Evolutionary conservation across 139 green algal genomes (phyloP).

Genomic region (Chlamydomonas applanata): DNA sequence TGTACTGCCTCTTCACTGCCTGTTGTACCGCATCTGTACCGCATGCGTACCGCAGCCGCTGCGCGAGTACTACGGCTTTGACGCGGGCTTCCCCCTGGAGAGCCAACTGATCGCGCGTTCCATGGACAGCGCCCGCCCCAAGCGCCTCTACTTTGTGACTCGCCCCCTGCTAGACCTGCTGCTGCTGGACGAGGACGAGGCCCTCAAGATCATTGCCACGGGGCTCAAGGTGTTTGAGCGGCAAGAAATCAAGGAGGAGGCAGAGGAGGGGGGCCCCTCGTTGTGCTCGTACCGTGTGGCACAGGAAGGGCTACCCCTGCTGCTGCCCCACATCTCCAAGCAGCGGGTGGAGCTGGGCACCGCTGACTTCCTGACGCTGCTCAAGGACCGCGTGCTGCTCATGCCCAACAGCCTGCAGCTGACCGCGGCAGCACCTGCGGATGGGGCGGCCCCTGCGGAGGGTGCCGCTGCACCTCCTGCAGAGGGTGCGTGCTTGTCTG

Average conservation of each 20-base stretch:
- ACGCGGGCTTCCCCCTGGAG: conserved; percentile 49
- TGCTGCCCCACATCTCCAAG: conserved; percentile 76
- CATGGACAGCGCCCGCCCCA: conserved; percentile 48
- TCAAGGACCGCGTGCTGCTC: conserved; percentile 45
- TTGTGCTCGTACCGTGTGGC: conserved; percentile 79
- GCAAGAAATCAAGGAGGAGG: conserved; percentile 59
- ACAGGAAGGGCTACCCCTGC: conserved; percentile 84
- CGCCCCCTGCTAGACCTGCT: conserved; percentile 58
- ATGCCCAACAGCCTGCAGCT: conserved; percentile 27
- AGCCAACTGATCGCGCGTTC: conserved; percentile 64
- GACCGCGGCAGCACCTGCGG: conserved; percentile 2
- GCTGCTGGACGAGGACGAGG: conserved; percentile 62
- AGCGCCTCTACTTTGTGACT: conserved; percentile 66
- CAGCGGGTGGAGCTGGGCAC: conserved; percentile 55
- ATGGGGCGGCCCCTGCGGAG: conserved; percentile 1
- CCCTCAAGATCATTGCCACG: conserved; percentile 71
- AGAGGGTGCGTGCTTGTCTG: conserved; percentile 3
- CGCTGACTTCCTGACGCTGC: conserved; percentile 58
- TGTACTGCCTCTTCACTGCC: too few species aligned
- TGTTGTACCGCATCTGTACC: too few species aligned
- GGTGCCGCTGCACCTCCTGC: neutral
- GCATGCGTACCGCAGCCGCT: too few species aligned
- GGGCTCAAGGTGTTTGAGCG: conserved; percentile 92
- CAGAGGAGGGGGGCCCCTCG: conserved; percentile 60
- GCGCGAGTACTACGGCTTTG: conserved; percentile 73